Conservation (phyloP, 257 asterid species). For the Leptodermis oblonga region DNA sequence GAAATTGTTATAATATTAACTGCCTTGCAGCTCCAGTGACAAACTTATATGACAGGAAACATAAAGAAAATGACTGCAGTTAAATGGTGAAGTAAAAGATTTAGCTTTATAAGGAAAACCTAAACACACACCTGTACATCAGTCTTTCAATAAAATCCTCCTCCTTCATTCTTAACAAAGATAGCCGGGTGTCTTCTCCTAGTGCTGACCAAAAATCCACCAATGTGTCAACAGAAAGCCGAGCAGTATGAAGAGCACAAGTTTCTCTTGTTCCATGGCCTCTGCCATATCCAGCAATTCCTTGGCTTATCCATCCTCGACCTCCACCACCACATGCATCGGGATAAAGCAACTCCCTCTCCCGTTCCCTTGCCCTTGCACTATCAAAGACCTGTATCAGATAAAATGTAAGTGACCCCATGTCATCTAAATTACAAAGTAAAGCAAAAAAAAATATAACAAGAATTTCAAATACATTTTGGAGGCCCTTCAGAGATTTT, state of each 20-base stretch:
- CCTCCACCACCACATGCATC: slow-evolving; percentile 99
- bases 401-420: slow-evolving; percentile 22
- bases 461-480: slow-evolving; percentile 50
- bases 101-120: not conserved
- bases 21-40: not conserved
- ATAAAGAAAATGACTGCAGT: not conserved
- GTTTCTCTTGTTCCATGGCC: slow-evolving; percentile 93
- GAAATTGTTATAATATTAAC: not conserved
- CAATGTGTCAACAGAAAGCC: slow-evolving; percentile 91
- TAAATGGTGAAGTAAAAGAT: not conserved
- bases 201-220: slow-evolving; percentile 99
- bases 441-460: not conserved
- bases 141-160: slow-evolving; percentile 96
- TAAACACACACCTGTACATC: slow-evolving; percentile 67
- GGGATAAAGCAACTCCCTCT: slow-evolving; percentile 88
- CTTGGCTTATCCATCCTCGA: slow-evolving; percentile 99
- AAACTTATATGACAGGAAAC: not conserved
- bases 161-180: slow-evolving; percentile 96
- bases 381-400: slow-evolving; percentile 83
- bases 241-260: slow-evolving; percentile 98
- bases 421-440: slow-evolving; percentile 3
- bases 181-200: slow-evolving; percentile 90
- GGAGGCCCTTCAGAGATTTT: slow-evolving; percentile 76
- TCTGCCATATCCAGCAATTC: slow-evolving; percentile 73
- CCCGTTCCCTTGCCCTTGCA: slow-evolving; percentile 94